These are phyloP conservation scores for Vitis vinifera DNA, from an alignment of 164 flowering plant species.

Conservation along the genomic window DNA sequence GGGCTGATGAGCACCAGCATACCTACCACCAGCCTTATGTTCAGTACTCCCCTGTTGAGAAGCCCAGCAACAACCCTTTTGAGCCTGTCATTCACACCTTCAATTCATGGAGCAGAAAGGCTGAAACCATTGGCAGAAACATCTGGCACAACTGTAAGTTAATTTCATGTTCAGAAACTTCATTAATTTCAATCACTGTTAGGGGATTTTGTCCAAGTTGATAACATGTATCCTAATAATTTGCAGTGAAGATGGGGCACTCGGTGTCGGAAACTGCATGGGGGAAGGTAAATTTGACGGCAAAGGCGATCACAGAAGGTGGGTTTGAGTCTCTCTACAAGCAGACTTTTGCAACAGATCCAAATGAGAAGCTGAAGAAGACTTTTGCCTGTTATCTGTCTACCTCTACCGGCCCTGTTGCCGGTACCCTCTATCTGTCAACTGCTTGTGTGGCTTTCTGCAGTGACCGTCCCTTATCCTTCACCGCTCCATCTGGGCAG, in stretches of 20 bases:
- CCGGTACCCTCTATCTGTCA: conserved; percentile 28
- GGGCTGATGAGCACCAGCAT: conserved; percentile 22
- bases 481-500: conserved; percentile 17
- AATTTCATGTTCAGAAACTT: neutral
- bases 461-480: conserved; percentile 24
- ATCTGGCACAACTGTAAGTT: conserved; percentile 49
- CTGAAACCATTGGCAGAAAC: conserved; percentile 45
- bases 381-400: conserved; percentile 30
- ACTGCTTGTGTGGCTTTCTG: conserved; percentile 23
- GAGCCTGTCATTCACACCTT: conserved; percentile 39
- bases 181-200: neutral
- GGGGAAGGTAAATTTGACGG: conserved; percentile 57
- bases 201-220: no score
- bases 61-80: conserved; percentile 32
- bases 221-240: no score
- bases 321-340: conserved; percentile 25
- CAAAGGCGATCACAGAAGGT: conserved; percentile 28
- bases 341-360: conserved; percentile 16
- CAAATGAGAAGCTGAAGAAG: conserved; percentile 30
- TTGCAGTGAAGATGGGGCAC: conserved; percentile 56
- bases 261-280: conserved; percentile 56
- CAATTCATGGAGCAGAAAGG: conserved; percentile 36
- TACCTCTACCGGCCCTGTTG: conserved; percentile 25
- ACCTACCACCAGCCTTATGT: conserved; percentile 38
- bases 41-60: conserved; percentile 31